Evolutionary conservation across 2,329 filamentous ascomycete species (phyloP), one percentile per base, ranked within the genome.

Genomic region (Verruconis gallopava): DNA sequence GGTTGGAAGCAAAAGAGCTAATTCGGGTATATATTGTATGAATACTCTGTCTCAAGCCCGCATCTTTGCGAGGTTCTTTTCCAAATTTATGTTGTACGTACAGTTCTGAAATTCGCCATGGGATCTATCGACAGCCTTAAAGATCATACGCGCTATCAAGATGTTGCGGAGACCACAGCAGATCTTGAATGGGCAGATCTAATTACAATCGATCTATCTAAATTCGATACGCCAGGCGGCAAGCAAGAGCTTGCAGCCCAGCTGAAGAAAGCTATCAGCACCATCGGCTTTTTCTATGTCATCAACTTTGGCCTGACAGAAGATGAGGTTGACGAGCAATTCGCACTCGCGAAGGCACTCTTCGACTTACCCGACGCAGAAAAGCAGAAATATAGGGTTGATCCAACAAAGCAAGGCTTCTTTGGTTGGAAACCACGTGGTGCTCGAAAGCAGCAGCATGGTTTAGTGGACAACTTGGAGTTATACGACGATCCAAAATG

Each of bases 241-340:
- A 52, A 51, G 36, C 38, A 48, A 22, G 39, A 47, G 13, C 47
- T 51, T 2, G 49, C 49, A 12, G 38, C 37, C 11, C 48, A 50
- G 37, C 47, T 52, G 13, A 47, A 48, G 18, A 45, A 47, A 21
- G 50, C 50, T 4, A 50, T 51, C 21, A 46, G 44, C 38, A 43
- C 47, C 35, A 44, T 51, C 9, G 50, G 50, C 5, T 52, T 51
- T 43, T 52, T 50, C 47, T 46, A 51, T 6, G 49, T 52, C 5
- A 52, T 45, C 4, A 50, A 50, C 19, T 48, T 48, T 19, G 50
- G 50, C 2, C 46, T 52, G n/a, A 37, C 44, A 17, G 38, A 49
- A 36, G 41, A 45, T 21, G 39, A 46, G 22, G 46, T 50, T 3
- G 42, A 50, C 6, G 35, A 41, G 3, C 50, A 52, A 21, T 52